Evolutionary conservation across 2,329 filamentous ascomycete species (phyloP), one percentile per base, ranked within the genome.

Genomic region (Orbilia oligospora): DNA sequence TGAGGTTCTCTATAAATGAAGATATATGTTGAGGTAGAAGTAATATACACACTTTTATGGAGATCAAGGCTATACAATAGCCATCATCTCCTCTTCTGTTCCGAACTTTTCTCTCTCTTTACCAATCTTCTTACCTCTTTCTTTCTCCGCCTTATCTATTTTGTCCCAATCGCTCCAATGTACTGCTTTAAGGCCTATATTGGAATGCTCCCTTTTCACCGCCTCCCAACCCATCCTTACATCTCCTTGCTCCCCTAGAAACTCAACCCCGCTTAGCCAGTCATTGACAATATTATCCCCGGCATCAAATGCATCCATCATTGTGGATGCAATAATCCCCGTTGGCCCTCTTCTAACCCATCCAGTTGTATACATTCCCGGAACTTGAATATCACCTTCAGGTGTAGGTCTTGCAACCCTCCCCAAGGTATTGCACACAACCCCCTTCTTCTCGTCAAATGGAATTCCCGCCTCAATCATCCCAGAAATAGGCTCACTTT

Each of bases 301-400:
- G 0, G 94, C 97, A 8, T 89, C 88, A 82, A 98, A 99, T 0
- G 96, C 95, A 84, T 99, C 96, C 76, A 92, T 90, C 93, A 99
- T 97, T 0, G 96, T 99, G 33, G 91, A 94, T 0, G 95, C 95
- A 83, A 99, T 99, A 2, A 98, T 94, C 1, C 96, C 96, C 0
- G 94, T 97, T 0, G 96, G 95, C 0, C 96, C 96, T 41, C 92
- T 89, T 86, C 98, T 98, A 9, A 97, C 94, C 96, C 96, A 99
- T 0, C 96, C 96, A 16, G 95, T 92, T 81, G 94, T 97, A 85
- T 99, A 99, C 30, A 97, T 84, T 0, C 95, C 93, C 0, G 91
- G 89, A 0, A 92, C 82, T 83, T 89, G 83, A 80, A 86, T 82
- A 79, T 87, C 81, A 67, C 80, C 20, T 81, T 86, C 82, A 82